These are phyloP conservation scores for Tricholoma sp. DNA, from an alignment of 768 basidiomycete species.

Conservation along the genomic window DNA sequence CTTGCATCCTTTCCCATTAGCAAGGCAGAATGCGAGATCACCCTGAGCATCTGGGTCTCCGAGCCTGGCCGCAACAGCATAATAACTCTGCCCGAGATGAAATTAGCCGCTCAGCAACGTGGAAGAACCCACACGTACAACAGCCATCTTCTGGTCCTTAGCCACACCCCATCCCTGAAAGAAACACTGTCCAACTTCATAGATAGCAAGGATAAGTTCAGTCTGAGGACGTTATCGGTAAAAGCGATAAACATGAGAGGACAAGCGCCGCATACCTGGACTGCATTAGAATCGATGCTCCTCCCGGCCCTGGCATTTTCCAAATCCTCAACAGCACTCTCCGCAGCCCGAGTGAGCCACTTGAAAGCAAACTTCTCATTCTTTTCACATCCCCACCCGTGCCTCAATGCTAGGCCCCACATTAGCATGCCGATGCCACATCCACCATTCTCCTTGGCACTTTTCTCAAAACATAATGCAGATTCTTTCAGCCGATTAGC, in stretches of 20 bases:
- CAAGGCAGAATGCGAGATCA: constrained; percentile 80
- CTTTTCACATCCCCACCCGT: constrained; percentile 85
- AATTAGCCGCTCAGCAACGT: background rate
- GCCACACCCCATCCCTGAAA: constrained; percentile 88
- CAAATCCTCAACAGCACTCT: constrained; percentile 71
- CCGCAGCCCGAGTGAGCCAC: constrained; percentile 81
- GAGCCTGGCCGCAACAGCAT: constrained; percentile 74
- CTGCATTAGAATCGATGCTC: constrained; percentile 43
- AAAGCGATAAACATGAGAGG: background rate
- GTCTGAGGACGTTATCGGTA: constrained; percentile 33
- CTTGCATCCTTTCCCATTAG: constrained; percentile 86
- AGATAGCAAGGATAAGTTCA: constrained; percentile 84
- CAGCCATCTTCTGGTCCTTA: constrained; percentile 88
- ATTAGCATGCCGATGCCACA: constrained; percentile 90
- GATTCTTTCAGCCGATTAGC: constrained; percentile 65
- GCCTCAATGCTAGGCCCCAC: constrained; percentile 82
- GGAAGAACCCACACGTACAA: constrained; percentile 41
- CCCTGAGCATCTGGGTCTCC: constrained; percentile 87
- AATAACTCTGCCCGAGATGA: constrained; percentile 60
- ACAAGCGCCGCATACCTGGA: constrained; percentile 35
- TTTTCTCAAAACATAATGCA: constrained; percentile 70
- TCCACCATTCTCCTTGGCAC: constrained; percentile 69
- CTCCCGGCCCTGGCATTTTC: constrained; percentile 53
- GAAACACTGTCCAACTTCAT: constrained; percentile 91
- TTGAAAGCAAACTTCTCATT: constrained; percentile 76